phyloP scores from a whole-genome alignment of 257 asterid genomes.

The Haberlea rhodopensis region DNA sequence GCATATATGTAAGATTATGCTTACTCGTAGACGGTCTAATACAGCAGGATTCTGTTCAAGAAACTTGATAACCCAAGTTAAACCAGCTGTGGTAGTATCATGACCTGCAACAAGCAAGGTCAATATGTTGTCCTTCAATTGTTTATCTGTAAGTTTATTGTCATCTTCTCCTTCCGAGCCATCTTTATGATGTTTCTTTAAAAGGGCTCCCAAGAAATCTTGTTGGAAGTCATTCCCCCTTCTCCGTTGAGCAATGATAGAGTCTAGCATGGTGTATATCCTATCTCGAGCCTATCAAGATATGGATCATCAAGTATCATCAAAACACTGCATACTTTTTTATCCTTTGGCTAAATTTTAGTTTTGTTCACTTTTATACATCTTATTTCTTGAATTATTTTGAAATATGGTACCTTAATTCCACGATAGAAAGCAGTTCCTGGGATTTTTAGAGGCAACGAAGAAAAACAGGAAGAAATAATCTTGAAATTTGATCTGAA shows the following conservation, averaged over 20 bases:
- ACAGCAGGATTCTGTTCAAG: conserved; percentile 69
- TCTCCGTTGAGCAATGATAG: conserved; percentile 54
- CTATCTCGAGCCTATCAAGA: conserved; percentile 74
- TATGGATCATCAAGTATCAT: not conserved
- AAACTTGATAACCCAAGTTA: conserved; percentile 76
- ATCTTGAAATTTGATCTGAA: conserved; percentile 74
- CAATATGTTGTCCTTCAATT: conserved; percentile 76
- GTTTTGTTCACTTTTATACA: conserved; percentile 2
- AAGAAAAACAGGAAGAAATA: conserved; percentile 71
- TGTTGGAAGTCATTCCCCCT: conserved; percentile 52
- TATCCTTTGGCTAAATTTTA: not conserved
- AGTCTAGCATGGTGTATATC: conserved; percentile 70
- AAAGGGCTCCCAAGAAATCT: conserved; percentile 70
- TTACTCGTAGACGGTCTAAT: conserved; percentile 66
- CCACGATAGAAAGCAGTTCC: conserved; percentile 86
- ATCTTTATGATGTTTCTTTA: conserved; percentile 55
- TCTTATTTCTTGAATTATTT: not conserved
- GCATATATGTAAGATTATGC: not conserved
- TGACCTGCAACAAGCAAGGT: conserved; percentile 84
- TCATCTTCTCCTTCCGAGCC: conserved; percentile 53
- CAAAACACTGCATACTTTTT: no score
- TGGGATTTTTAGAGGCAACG: conserved; percentile 69
- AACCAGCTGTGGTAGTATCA: conserved; percentile 85
- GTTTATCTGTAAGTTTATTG: conserved; percentile 70
- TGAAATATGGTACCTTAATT: conserved; percentile 60